These are phyloP conservation scores for Fusarium sambucinum DNA, from an alignment of 2,329 filamentous ascomycete genomes.

Conservation along the genomic window DNA sequence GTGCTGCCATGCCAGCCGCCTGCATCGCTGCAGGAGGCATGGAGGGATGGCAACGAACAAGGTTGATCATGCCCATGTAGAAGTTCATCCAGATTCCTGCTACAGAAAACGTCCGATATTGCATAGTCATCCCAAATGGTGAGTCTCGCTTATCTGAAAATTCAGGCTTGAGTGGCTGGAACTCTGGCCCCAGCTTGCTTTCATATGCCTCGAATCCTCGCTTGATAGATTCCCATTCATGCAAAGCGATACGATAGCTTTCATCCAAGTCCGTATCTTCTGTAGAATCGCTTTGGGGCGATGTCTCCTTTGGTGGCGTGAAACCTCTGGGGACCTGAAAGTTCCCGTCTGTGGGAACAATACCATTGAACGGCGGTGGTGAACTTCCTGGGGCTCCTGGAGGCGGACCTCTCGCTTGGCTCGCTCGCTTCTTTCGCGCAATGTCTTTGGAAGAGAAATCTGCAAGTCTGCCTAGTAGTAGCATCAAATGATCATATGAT, in stretches of 20 bases:
- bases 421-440: conserved; percentile 78
- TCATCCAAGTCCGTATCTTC: conserved; percentile 71
- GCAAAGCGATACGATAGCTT: conserved; percentile 75
- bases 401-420: conserved; percentile 49
- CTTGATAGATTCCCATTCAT: conserved; percentile 83
- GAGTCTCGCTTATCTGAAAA: conserved; percentile 70
- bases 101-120: conserved; percentile 89
- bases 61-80: conserved; percentile 84
- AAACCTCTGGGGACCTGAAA: conserved; percentile 67
- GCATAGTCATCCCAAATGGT: conserved; percentile 84
- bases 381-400: conserved; percentile 49
- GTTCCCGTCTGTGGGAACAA: conserved; percentile 65
- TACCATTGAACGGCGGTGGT: conserved; percentile 65
- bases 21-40: conserved; percentile 94
- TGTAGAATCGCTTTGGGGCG: conserved; percentile 57
- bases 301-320: conserved; percentile 61
- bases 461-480: conserved; percentile 82
- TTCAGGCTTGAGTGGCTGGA: conserved; percentile 79
- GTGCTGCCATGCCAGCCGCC: conserved; percentile 82
- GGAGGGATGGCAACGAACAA: conserved; percentile 84
- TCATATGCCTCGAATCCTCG: conserved; percentile 77
- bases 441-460: conserved; percentile 84
- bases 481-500: conserved; percentile 86
- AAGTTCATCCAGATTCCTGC: conserved; percentile 89
- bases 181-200: conserved; percentile 76